Percentiles rank a stretch among this genome's conserved stretches.
phyloP scores from a whole-genome alignment of 2,329 filamentous ascomycete genomes.

The Ophiostoma sp. region DNA sequence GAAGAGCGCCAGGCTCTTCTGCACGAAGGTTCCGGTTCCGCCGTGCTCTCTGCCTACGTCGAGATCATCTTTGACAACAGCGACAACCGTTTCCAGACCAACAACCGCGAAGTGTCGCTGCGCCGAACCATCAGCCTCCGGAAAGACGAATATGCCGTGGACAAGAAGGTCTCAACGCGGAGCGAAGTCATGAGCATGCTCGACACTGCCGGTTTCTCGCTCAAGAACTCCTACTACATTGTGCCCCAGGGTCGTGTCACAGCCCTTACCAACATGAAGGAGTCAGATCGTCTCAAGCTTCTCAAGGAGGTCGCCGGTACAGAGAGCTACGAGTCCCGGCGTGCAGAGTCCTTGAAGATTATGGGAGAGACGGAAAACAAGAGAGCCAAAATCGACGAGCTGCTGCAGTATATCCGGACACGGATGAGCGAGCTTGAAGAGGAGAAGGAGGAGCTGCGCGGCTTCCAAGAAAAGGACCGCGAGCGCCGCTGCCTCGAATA shows the following conservation, averaged over 20 bases:
- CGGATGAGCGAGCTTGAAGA: constrained; percentile 85
- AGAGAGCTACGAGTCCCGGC: constrained; percentile 89
- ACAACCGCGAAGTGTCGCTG: constrained; percentile 82
- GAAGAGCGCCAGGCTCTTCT: constrained; percentile 93
- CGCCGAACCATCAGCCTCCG: constrained; percentile 93
- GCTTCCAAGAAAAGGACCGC: constrained; percentile 90
- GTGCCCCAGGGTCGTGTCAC: constrained; percentile 96
- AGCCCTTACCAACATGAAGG: constrained; percentile 96
- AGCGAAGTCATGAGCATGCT: constrained; percentile 90
- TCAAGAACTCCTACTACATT: constrained; percentile 98
- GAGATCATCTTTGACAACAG: constrained; percentile 98
- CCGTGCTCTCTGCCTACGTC: constrained; percentile 98
- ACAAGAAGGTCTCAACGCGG: constrained; percentile 87
- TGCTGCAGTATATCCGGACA: constrained; percentile 86
- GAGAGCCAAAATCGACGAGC: constrained; percentile 86
- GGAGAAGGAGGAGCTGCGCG: constrained; percentile 91
- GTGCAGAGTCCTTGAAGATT: constrained; percentile 89
- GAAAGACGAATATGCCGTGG: constrained; percentile 97
- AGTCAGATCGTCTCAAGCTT: constrained; percentile 79
- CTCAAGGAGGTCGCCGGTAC: constrained; percentile 98
- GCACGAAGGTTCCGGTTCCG: constrained; percentile 96
- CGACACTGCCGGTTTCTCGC: constrained; percentile 92
- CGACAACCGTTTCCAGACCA: constrained; percentile 90
- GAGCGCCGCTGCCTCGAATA: constrained; percentile 91
- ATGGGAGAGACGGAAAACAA: constrained; percentile 97